Base-by-base conservation (phyloP, 192 early-diverging fungal genomes). In the Coemansia sp. region DNA sequence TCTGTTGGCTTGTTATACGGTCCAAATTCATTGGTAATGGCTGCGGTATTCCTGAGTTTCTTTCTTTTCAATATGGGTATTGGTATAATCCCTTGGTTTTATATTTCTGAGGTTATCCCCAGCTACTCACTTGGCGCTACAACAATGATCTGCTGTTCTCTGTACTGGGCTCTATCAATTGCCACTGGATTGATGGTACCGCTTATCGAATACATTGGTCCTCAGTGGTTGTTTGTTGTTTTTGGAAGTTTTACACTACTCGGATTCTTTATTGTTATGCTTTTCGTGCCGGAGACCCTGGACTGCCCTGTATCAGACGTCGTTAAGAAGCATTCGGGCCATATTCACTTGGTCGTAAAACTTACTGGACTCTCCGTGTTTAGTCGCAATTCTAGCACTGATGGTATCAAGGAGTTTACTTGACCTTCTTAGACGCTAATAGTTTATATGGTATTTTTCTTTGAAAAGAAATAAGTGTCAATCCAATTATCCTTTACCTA, bases 51-150 rank as follows among this genome's bases (percentile, higher is more conserved):
- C 65, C 56, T 88, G 28, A 91, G 87, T 78, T 89, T 86, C 49
- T 86, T 85, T 54, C 65, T 74, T 34, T 92, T 91, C 70, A 88
- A 88, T 49, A 67, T 93, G 50, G 92, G 91, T 27, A 54, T 90
- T 7, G 91, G 89, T n/a, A 83, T 85, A 2, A 89, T 93, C 49
- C 88, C 93, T 7, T 93, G 91, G 90, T 71, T 92, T 58, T 78
- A 90, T 53, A 71, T 88, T 0, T 85, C 89, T 8, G 92, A 93
- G 60, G 69, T 86, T 22, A 67, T 88, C 12, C 91, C 92, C 3
- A 82, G 85, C 1, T 89, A 89, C 56, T 89, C 89, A 0, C 74
- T 87, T 7, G 82, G 86, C 12, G 58, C 87, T 10, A 85, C 88
- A 3, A 84, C 85, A 7, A 78, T 85, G n/a, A 50, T 91, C 7